Evolutionary conservation across 495 filamentous ascomycete genomes (phyloP).

Genomic region (Penicillium ucsense): DNA sequence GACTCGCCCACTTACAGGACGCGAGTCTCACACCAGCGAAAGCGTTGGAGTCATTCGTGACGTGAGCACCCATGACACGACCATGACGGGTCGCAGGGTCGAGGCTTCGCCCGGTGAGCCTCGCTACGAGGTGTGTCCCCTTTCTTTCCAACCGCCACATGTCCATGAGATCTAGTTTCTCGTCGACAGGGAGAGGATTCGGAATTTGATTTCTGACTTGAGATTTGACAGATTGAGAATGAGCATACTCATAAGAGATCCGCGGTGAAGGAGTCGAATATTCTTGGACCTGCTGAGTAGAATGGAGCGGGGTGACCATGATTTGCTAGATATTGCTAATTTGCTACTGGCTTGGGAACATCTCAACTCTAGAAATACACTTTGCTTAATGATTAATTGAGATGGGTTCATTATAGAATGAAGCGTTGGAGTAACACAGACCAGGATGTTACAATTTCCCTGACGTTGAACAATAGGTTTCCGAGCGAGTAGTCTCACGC

Average conservation of each 20-base stretch:
- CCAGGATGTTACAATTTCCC: too few species aligned
- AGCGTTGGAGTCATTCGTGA: slow-evolving; percentile 20
- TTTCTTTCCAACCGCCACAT: too few species aligned
- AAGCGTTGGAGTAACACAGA: too few species aligned
- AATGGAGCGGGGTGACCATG: not conserved
- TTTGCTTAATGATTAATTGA: not conserved
- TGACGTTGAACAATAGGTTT: too few species aligned
- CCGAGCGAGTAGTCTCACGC: too few species aligned
- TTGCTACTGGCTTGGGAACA: too few species aligned
- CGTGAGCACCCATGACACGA: slow-evolving; percentile 10
- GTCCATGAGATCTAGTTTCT: too few species aligned
- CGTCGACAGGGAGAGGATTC: not conserved
- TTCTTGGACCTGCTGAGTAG: slow-evolving; percentile 23
- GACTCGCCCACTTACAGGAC: slow-evolving; percentile 7
- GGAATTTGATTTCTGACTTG: not conserved
- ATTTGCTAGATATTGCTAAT: not conserved
- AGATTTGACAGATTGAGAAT: slow-evolving; percentile 21
- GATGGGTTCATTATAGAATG: not conserved
- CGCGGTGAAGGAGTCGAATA: slow-evolving; percentile 26
- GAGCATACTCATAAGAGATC: slow-evolving; percentile 23
- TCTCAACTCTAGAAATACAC: too few species aligned
- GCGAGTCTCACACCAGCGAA: slow-evolving; percentile 20
- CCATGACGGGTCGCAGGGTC: slow-evolving; percentile 17
- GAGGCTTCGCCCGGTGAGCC: slow-evolving; percentile 15
- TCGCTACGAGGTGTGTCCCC: slow-evolving; percentile 18